These are phyloP conservation scores for Heracleum sosnowskyi DNA, from an alignment of 129 eudicot species.

Conservation along the genomic window DNA sequence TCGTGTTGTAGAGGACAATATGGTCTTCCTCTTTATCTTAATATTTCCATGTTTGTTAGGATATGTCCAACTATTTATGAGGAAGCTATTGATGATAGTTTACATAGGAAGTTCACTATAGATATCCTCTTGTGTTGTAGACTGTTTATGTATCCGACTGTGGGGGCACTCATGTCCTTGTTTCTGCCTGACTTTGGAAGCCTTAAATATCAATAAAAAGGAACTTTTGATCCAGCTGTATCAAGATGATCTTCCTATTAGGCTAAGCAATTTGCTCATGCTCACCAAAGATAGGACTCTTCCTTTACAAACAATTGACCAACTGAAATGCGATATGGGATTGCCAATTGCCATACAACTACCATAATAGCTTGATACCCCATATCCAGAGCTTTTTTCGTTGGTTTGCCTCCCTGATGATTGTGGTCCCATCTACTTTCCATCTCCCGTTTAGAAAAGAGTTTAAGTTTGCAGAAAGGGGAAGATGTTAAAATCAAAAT, in stretches of 20 bases:
- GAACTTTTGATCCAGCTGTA: slow-evolving; percentile 23
- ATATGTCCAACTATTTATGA: slow-evolving; percentile 60
- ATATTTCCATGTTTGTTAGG: slow-evolving; percentile 61
- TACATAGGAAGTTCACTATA: too few species aligned
- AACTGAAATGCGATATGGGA: slow-evolving; percentile 85
- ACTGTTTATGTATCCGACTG: slow-evolving; percentile 20
- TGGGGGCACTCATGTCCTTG: slow-evolving; percentile 70
- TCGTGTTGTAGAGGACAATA: slow-evolving; percentile 43
- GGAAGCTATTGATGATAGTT: slow-evolving; percentile 18
- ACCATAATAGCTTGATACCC: slow-evolving; percentile 19
- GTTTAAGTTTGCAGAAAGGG: slow-evolving; percentile 11
- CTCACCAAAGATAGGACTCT: slow-evolving; percentile 44
- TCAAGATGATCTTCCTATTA: slow-evolving; percentile 39
- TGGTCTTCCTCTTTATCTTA: slow-evolving; percentile 49
- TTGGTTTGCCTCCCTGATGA: slow-evolving; percentile 49
- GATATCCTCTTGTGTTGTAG: too few species aligned
- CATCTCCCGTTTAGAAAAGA: slow-evolving; percentile 50
- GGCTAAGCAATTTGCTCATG: slow-evolving; percentile 77
- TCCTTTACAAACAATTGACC: slow-evolving; percentile 63
- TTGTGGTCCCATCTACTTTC: slow-evolving; percentile 53
- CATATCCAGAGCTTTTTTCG: slow-evolving; percentile 36
- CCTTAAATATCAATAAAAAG: slow-evolving; percentile 26
- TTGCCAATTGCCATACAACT: slow-evolving; percentile 74
- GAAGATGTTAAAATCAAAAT: slow-evolving; percentile 17
- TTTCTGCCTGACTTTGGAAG: slow-evolving; percentile 48